phyloP scores from a whole-genome alignment of 768 basidiomycete genomes.

The Trametes cingulata region DNA sequence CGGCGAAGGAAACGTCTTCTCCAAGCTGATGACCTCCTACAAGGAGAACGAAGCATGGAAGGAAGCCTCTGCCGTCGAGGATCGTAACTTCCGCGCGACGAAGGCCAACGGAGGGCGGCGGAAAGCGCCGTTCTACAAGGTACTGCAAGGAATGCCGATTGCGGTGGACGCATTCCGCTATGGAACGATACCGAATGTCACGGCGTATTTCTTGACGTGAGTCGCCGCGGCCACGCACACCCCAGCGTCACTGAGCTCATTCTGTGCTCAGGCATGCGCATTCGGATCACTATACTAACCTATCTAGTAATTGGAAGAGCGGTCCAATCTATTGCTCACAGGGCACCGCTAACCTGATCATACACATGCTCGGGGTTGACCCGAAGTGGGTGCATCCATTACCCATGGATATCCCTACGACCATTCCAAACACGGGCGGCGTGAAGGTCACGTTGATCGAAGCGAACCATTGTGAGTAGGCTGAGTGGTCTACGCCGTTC shows the following conservation, averaged over 20 bases:
- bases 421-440: conserved; percentile 80
- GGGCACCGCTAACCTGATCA: conserved; percentile 88
- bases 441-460: conserved; percentile 93
- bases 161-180: conserved; percentile 98
- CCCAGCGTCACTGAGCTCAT: background rate
- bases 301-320: conserved; percentile 83
- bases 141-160: conserved; percentile 94
- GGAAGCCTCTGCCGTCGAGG: conserved; percentile 62
- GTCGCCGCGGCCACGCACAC: background rate
- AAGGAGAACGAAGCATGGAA: conserved; percentile 86
- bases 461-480: conserved; percentile 83
- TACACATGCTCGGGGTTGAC: conserved; percentile 89
- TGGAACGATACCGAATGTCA: conserved; percentile 85
- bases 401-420: conserved; percentile 73
- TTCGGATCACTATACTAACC: conserved; percentile 94
- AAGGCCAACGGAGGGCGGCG: conserved; percentile 56
- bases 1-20: conserved; percentile 50
- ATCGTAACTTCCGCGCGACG: conserved; percentile 45
- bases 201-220: conserved; percentile 90
- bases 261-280: conserved; percentile 76
- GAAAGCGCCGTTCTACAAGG: conserved; percentile 94
- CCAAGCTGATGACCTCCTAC: conserved; percentile 85
- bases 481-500: conserved; percentile 26
- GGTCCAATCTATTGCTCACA: conserved; percentile 98
- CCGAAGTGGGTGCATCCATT: conserved; percentile 86